A percentile compares a stretch with the other conserved stretches of the same genome.
Evolutionary conservation across 108 stramenopile genomes (phyloP).

Genomic region (Pseudonitzschia delicatissima): DNA sequence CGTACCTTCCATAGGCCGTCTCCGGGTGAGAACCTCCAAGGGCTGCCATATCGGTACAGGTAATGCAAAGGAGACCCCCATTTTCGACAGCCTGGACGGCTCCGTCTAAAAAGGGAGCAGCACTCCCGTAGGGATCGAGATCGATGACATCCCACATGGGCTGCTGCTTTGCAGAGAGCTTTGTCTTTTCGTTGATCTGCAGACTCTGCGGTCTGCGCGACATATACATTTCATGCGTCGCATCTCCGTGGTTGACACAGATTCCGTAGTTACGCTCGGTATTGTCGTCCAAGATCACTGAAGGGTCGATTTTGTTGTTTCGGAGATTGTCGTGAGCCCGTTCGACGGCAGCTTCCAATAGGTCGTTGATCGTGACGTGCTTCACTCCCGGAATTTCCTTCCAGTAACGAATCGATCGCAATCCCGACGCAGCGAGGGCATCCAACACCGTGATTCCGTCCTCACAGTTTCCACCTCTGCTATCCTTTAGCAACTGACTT

Average conservation of each 20-base stretch:
- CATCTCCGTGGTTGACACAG: conserved; percentile 70
- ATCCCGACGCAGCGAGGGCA: conserved; percentile 94
- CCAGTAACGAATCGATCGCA: conserved; percentile 94
- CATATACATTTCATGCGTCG: conserved; percentile 79
- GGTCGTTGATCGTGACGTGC: conserved; percentile 90
- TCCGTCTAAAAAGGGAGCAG: conserved; percentile 94
- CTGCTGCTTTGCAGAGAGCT: conserved; percentile 34
- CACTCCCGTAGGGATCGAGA: conserved; percentile 98
- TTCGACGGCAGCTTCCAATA: conserved; percentile 80
- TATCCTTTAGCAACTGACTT: conserved; percentile 7
- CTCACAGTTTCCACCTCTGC: conserved; percentile 9
- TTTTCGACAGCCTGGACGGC: conserved; percentile 88
- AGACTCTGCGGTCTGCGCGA: conserved; percentile 51
- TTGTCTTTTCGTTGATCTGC: conserved; percentile 23
- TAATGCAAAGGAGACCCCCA: conserved; percentile 93
- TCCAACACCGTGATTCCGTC: conserved; percentile 90
- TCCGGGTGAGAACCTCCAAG: conserved; percentile 93
- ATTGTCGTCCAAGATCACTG: conserved; percentile 56
- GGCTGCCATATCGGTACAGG: conserved; percentile 98
- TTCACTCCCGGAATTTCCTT: conserved; percentile 91
- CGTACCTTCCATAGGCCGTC: conserved; percentile 93
- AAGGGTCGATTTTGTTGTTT: conserved; percentile 67
- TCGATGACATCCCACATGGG: conserved; percentile 93
- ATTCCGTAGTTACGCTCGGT: conserved; percentile 70
- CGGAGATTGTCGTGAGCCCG: conserved; percentile 69